phyloP scores from a whole-genome alignment of 2,329 filamentous ascomycete genomes.

The Aureobasidium sp. region DNA sequence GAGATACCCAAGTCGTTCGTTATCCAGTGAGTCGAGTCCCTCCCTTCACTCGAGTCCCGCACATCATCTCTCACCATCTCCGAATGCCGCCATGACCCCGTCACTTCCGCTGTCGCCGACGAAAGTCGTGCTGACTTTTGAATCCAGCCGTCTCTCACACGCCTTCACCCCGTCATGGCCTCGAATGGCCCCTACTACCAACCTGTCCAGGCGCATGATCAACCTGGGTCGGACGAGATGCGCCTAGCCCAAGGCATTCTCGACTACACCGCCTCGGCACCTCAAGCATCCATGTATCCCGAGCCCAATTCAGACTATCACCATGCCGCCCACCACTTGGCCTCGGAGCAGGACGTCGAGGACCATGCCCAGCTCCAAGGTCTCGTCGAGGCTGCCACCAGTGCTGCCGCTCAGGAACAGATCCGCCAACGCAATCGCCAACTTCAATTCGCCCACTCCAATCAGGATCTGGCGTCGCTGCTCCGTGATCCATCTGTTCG shows the following conservation, averaged over 20 bases:
- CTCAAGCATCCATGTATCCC: conserved; percentile 17
- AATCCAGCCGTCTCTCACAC: background rate
- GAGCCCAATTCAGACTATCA: conserved; percentile 16
- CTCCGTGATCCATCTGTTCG: conserved; percentile 5
- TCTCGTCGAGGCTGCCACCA: conserved; percentile 19
- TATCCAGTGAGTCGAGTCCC: background rate
- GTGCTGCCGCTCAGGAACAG: conserved; percentile 17
- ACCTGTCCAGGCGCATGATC: conserved; percentile 13
- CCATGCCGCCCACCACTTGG: conserved; percentile 11
- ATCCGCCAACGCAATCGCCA: conserved; percentile 18
- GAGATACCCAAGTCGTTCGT: background rate
- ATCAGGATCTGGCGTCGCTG: conserved; percentile 11
- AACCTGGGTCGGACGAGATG: conserved; percentile 12
- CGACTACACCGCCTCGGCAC: background rate
- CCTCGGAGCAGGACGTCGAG: conserved; percentile 6
- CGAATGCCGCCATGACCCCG: background rate
- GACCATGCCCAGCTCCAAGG: conserved; percentile 18
- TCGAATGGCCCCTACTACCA: conserved; percentile 19
- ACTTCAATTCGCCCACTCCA: background rate
- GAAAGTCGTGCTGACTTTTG: background rate
- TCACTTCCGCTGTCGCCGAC: background rate
- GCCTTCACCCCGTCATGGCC: conserved; percentile 1
- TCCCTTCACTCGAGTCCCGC: background rate
- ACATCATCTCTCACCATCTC: background rate
- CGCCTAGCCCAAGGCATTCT: conserved; percentile 10